Conservation (phyloP, 1,139 yeast genomes). For the Lodderomyces pseudojiufengensis region DNA sequence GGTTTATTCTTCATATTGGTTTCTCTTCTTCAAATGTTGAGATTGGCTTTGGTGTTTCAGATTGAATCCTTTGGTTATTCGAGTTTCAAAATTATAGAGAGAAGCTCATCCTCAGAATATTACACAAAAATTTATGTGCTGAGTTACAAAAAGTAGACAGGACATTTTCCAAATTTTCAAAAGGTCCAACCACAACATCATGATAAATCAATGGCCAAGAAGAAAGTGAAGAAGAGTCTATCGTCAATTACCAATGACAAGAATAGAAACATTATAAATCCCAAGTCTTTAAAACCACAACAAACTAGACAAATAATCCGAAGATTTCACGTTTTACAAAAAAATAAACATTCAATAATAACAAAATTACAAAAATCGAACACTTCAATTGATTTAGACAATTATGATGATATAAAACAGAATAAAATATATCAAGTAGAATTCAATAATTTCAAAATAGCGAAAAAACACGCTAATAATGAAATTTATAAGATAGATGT, state of each 20-base stretch:
- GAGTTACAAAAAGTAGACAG: too few relatives aligned
- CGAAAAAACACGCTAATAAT: constrained; percentile 12
- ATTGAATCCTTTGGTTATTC: too few relatives aligned
- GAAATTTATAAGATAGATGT: constrained; percentile 23
- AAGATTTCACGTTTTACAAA: constrained; percentile 61
- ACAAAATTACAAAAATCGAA: constrained; percentile 19
- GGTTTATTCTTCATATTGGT: background rate
- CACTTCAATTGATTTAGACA: constrained; percentile 15
- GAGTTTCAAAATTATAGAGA: background rate
- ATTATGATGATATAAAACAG: constrained; percentile 19
- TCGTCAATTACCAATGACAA: constrained; percentile 17
- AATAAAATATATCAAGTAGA: constrained; percentile 4
- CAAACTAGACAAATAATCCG: constrained; percentile 65
- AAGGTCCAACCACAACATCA: too few relatives aligned
- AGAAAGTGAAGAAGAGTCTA: constrained; percentile 9
- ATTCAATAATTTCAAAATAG: constrained; percentile 7
- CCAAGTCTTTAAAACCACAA: constrained; percentile 55
- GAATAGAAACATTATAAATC: constrained; percentile 9
- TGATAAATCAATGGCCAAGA: too few relatives aligned
- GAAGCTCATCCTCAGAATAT: background rate
- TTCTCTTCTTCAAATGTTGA: too few relatives aligned
- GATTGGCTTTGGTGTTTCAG: too few relatives aligned
- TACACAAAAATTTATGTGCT: constrained; percentile 7
- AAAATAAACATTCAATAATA: constrained; percentile 42
- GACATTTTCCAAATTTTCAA: background rate